phyloP scores from a whole-genome alignment of 2,329 filamentous ascomycete genomes.

The Diaporthe longicolla region DNA sequence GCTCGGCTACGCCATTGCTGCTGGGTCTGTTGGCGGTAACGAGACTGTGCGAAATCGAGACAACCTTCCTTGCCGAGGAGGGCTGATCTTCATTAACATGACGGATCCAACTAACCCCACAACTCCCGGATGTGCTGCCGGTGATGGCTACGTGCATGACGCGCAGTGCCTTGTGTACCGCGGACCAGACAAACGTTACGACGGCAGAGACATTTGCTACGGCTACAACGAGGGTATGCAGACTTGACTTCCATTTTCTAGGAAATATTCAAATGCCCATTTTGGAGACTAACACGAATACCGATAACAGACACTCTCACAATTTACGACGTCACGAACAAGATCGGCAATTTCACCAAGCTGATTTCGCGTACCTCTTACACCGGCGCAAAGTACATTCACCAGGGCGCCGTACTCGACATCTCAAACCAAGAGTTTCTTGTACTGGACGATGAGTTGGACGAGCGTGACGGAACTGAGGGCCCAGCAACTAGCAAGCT shows the following conservation, averaged over 20 bases:
- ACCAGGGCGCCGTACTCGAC: conserved; percentile 70
- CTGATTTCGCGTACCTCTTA: conserved; percentile 68
- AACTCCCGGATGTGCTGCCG: conserved; percentile 65
- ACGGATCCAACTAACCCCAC: conserved; percentile 66
- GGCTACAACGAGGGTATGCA: conserved; percentile 46
- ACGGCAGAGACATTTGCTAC: conserved; percentile 65
- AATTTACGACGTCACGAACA: conserved; percentile 68
- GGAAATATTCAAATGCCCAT: too few relatives aligned
- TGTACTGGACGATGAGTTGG: conserved; percentile 67
- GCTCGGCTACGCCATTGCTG: conserved; percentile 58
- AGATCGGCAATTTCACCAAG: conserved; percentile 56
- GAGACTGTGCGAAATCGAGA: conserved; percentile 50
- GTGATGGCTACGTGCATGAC: conserved; percentile 73
- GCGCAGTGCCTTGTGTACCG: conserved; percentile 70
- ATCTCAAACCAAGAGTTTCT: conserved; percentile 60
- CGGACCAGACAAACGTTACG: conserved; percentile 61
- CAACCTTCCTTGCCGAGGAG: conserved; percentile 57
- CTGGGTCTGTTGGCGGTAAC: conserved; percentile 57
- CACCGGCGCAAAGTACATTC: conserved; percentile 69
- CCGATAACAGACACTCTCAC: conserved; percentile 51
- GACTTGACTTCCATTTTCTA: neutral
- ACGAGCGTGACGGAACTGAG: conserved; percentile 57
- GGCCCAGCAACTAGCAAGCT: conserved; percentile 58
- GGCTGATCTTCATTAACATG: conserved; percentile 72
- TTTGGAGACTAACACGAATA: neutral